These are phyloP conservation scores for Tulasnella calospora DNA, from an alignment of 768 basidiomycete species.

Conservation along the genomic window DNA sequence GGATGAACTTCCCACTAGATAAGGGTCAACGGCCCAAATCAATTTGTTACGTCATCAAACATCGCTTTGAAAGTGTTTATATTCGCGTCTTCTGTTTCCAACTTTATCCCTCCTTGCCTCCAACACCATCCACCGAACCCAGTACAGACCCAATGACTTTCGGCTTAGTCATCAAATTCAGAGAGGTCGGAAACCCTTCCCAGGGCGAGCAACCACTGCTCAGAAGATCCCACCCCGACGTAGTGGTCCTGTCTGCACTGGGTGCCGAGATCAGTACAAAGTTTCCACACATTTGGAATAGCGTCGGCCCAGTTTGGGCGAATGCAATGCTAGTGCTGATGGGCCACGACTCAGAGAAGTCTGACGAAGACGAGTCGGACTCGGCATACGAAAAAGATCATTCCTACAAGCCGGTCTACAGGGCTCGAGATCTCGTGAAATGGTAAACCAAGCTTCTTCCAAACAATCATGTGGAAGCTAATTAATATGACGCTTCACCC, in stretches of 20 bases:
- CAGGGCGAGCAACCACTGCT: too few relatives aligned
- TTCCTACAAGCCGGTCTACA: background rate
- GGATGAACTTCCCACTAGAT: too few relatives aligned
- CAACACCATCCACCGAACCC: too few relatives aligned
- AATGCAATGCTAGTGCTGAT: background rate
- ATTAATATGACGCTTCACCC: background rate
- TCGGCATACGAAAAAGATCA: background rate
- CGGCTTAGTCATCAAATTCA: too few relatives aligned
- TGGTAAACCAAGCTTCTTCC: background rate
- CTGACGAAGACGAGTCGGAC: background rate
- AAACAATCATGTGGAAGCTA: too few relatives aligned
- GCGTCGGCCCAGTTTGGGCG: background rate
- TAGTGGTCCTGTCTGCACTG: background rate
- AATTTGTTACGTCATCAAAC: too few relatives aligned
- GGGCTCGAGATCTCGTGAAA: background rate
- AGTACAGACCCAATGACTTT: too few relatives aligned
- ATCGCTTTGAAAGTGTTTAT: too few relatives aligned
- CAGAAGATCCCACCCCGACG: background rate
- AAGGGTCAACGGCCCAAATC: too few relatives aligned
- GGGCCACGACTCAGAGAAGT: background rate
- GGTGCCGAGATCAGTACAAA: background rate
- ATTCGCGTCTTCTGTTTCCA: too few relatives aligned
- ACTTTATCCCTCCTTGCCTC: too few relatives aligned
- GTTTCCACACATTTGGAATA: background rate
- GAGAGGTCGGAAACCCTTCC: too few relatives aligned